These are phyloP conservation scores for Spiraea crenata DNA, from an alignment of 331 rosid species.

Conservation along the genomic window DNA sequence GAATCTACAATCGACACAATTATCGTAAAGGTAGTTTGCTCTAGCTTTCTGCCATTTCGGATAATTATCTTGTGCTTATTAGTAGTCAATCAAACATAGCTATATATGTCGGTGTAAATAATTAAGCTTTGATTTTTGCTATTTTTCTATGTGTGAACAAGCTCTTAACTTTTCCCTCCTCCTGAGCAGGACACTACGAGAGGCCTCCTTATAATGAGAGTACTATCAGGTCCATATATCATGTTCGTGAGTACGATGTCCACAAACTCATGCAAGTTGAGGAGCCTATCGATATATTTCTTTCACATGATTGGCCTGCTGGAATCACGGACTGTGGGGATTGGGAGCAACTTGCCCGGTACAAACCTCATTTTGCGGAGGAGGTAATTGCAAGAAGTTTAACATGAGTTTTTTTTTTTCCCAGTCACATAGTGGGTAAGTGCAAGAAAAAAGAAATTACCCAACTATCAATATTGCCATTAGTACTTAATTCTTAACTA, in stretches of 20 bases:
- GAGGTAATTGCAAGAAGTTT: conserved; percentile 56
- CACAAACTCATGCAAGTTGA: conserved; percentile 75
- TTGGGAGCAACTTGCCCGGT: conserved; percentile 59
- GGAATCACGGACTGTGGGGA: conserved; percentile 89
- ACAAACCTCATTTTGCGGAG: conserved; percentile 52
- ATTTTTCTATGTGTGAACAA: neutral
- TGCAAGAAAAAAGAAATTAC: too few species aligned
- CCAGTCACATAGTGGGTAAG: too few species aligned
- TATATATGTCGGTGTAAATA: neutral
- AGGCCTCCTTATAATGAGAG: conserved; percentile 82
- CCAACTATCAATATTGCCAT: too few species aligned
- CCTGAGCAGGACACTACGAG: conserved; percentile 78
- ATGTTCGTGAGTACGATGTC: conserved; percentile 91
- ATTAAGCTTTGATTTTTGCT: neutral
- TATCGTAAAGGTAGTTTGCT: conserved; percentile 60
- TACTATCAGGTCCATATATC: conserved; percentile 76
- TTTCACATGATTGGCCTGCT: conserved; percentile 96
- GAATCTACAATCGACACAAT: conserved; percentile 76
- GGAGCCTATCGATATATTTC: conserved; percentile 80
- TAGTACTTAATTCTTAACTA: too few species aligned
- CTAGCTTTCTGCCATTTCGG: neutral
- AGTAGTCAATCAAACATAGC: neutral
- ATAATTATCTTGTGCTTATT: too few species aligned
- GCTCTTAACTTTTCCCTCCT: neutral
- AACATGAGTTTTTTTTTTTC: too few species aligned